Evolutionary conservation across 441 rosid species (phyloP).

Genomic region (Cnidoscolus chayamansa): DNA sequence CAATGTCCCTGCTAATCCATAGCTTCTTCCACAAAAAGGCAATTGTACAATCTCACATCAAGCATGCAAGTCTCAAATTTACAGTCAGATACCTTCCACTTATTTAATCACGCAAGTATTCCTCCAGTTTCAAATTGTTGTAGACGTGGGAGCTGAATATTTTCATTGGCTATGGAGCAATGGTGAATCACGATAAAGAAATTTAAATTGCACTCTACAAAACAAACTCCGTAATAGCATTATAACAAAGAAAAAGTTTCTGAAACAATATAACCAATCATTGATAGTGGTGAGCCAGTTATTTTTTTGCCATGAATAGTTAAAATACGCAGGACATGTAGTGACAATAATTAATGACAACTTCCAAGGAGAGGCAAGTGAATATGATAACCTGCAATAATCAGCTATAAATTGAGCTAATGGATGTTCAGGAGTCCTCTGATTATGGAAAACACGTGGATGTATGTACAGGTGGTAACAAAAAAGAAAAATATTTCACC

Average conservation of each 20-base stretch:
- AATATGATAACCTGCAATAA: background rate
- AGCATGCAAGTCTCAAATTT: too few species aligned
- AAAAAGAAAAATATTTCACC: background rate
- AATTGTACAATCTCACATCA: too few species aligned
- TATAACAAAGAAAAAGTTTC: background rate
- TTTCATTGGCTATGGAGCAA: background rate
- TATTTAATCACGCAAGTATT: too few species aligned
- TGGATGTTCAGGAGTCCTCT: background rate
- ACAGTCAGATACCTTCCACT: too few species aligned
- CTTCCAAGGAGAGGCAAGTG: background rate
- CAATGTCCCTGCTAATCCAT: too few species aligned
- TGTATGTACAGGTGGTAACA: background rate
- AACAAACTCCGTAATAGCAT: too few species aligned
- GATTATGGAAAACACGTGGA: constrained; percentile 2
- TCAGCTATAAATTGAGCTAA: too few species aligned
- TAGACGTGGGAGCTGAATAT: background rate
- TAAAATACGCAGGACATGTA: background rate
- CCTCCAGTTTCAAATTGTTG: too few species aligned
- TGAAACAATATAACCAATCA: background rate
- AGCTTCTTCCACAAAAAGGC: too few species aligned
- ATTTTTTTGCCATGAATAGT: background rate
- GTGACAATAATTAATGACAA: background rate
- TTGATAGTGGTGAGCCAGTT: background rate
- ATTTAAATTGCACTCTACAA: background rate
- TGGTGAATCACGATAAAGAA: background rate